phyloP scores from a whole-genome alignment of 805 yeast species.

The Ogataea trehaloabstinens region DNA sequence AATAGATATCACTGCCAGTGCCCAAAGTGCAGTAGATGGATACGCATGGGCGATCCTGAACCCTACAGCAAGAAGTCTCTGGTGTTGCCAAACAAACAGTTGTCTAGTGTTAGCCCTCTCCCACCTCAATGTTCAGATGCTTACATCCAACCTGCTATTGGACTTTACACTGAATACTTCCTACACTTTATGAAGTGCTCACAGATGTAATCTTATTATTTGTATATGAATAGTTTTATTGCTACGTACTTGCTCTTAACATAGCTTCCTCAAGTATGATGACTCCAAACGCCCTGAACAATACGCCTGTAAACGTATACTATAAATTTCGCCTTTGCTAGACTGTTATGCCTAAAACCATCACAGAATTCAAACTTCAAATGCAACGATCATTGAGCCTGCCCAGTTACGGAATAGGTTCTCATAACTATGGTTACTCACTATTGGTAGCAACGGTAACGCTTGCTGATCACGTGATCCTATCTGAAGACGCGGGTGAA shows the following conservation, averaged over 20 bases:
- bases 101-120: not conserved
- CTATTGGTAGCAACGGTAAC: too few species aligned
- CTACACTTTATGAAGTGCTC: slow-evolving; percentile 20
- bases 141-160: slow-evolving; percentile 3
- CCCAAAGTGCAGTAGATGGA: slow-evolving; percentile 23
- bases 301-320: too few species aligned
- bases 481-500: too few species aligned
- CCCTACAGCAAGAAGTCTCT: not conserved
- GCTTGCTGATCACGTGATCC: too few species aligned
- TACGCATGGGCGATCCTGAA: slow-evolving; percentile 19
- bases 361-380: too few species aligned
- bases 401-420: too few species aligned
- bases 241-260: not conserved
- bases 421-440: too few species aligned
- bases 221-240: too few species aligned
- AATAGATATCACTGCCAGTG: slow-evolving; percentile 23
- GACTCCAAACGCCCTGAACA: too few species aligned
- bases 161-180: slow-evolving; percentile 25
- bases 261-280: not conserved
- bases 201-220: not conserved
- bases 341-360: too few species aligned
- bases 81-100: not conserved
- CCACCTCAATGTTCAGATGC: not conserved
- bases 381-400: too few species aligned
- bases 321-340: too few species aligned